phyloP scores from a whole-genome alignment of 768 basidiomycete genomes.

The Rossbeevera mucosa region DNA sequence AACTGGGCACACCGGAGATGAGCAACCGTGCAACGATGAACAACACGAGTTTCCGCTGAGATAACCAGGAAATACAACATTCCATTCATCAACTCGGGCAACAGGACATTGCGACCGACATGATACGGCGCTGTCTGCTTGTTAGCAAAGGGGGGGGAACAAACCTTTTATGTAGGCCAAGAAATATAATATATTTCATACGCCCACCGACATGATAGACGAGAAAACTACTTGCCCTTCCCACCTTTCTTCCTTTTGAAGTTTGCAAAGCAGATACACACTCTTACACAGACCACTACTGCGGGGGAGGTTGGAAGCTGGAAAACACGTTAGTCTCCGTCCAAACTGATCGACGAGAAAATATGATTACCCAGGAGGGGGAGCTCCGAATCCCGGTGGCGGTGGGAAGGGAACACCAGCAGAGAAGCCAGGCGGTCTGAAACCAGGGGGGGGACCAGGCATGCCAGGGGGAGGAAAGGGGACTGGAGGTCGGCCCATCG shows the following conservation, averaged over 20 bases:
- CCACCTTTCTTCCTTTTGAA: conserved; percentile 18
- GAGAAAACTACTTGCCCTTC: conserved; percentile 24
- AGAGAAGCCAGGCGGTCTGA: conserved; percentile 80
- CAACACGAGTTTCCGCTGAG: conserved; percentile 16
- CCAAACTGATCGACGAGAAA: neutral
- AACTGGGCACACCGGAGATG: conserved; percentile 25
- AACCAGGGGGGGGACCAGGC: conserved; percentile 83
- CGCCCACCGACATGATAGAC: conserved; percentile 18
- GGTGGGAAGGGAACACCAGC: conserved; percentile 77
- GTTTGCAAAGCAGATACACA: conserved; percentile 10
- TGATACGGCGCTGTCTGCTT: conserved; percentile 18
- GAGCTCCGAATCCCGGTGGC: conserved; percentile 75
- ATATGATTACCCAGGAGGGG: conserved; percentile 73
- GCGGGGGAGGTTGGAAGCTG: conserved; percentile 49
- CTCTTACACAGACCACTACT: conserved; percentile 23
- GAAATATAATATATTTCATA: conserved; percentile 30
- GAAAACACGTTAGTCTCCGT: conserved; percentile 4
- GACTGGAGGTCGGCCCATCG: conserved; percentile 66
- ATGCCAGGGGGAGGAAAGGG: conserved; percentile 64
- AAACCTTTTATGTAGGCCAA: conserved; percentile 21
- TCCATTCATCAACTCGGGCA: conserved; percentile 19
- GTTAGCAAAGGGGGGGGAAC: conserved; percentile 28
- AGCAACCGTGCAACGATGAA: conserved; percentile 15
- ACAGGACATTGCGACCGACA: conserved; percentile 19
- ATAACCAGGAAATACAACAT: conserved; percentile 13